Evolutionary conservation across 164 flowering plant species (phyloP).

Genomic region (Kingdonia uniflora): DNA sequence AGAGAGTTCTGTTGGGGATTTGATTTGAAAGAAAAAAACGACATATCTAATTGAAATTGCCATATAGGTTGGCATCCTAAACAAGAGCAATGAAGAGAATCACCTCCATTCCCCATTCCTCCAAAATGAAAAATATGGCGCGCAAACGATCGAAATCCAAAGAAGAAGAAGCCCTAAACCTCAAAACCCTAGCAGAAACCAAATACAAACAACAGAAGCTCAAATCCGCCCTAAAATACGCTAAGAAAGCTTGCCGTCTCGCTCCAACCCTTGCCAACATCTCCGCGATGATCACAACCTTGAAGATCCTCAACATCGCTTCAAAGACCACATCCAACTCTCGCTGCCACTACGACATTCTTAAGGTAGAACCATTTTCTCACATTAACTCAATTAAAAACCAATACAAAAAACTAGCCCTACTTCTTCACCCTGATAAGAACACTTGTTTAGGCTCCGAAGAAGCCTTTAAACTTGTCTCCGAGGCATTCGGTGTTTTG

Average conservation of each 20-base stretch:
- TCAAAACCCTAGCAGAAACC: slow-evolving; percentile 45
- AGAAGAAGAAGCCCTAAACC: slow-evolving; percentile 32
- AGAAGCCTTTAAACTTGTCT: slow-evolving; percentile 73
- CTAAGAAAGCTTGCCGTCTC: slow-evolving; percentile 38
- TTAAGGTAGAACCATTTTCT: slow-evolving; percentile 64
- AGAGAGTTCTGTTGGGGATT: too few species aligned
- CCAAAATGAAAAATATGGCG: too few species aligned
- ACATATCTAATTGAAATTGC: too few species aligned
- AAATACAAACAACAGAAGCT: slow-evolving; percentile 34
- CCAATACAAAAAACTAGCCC: slow-evolving; percentile 68
- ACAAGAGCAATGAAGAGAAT: too few species aligned
- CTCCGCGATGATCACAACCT: slow-evolving; percentile 46
- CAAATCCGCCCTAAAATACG: slow-evolving; percentile 58
- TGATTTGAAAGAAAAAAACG: too few species aligned
- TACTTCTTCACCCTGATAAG: slow-evolving; percentile 71
- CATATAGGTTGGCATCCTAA: too few species aligned
- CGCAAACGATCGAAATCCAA: slow-evolving; percentile 1
- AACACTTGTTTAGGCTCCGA: slow-evolving; percentile 43
- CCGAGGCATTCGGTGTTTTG: slow-evolving; percentile 51
- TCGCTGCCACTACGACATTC: slow-evolving; percentile 34
- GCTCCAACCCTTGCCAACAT: slow-evolving; percentile 41
- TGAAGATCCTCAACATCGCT: slow-evolving; percentile 37
- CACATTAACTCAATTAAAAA: slow-evolving; percentile 44
- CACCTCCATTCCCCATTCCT: too few species aligned
- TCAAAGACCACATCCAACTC: slow-evolving; percentile 10